phyloP scores from a whole-genome alignment of 2,329 filamentous ascomycete genomes.

The Fusarium nematophilum region DNA sequence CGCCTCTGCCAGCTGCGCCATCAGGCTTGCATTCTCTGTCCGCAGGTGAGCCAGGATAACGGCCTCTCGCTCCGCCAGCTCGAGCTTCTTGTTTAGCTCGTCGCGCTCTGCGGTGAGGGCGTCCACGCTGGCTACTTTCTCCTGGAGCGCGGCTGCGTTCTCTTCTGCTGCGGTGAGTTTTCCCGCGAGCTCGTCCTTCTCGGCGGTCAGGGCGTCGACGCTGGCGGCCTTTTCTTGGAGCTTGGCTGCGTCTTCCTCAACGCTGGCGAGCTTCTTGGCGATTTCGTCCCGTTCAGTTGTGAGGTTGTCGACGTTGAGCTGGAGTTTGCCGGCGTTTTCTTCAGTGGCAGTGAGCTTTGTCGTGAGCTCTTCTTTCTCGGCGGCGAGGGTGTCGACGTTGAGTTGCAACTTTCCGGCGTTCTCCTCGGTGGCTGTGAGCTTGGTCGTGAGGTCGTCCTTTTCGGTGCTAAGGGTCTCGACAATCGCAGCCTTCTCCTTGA shows the following conservation, averaged over 20 bases:
- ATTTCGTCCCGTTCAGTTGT: constrained; percentile 37
- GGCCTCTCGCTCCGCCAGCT: constrained; percentile 34
- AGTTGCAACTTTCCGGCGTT: constrained; percentile 14
- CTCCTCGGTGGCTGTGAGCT: constrained; percentile 26
- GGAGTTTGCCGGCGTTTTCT: constrained; percentile 29
- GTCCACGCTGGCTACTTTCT: constrained; percentile 22
- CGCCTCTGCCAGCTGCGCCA: constrained; percentile 38
- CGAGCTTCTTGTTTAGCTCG: constrained; percentile 36
- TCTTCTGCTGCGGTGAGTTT: constrained; percentile 32
- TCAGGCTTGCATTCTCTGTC: constrained; percentile 41
- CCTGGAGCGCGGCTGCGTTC: constrained; percentile 4
- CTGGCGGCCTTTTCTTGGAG: constrained; percentile 32
- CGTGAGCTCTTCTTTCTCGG: constrained; percentile 31
- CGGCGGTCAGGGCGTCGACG: constrained; percentile 24
- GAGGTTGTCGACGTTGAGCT: constrained; percentile 22
- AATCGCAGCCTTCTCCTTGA: background rate
- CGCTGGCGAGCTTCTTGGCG: constrained; percentile 34
- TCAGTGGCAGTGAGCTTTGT: constrained; percentile 33
- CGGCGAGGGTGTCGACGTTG: constrained; percentile 7
- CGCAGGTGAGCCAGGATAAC: constrained; percentile 35
- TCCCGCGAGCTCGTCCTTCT: constrained; percentile 29
- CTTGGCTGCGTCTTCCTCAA: constrained; percentile 26
- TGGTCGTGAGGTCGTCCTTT: constrained; percentile 10
- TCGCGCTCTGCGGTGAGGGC: constrained; percentile 24
- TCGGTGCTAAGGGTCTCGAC: constrained; percentile 2